Evolutionary conservation across 371 early-diverging fungal genomes (phyloP), one percentile per base, ranked within the genome.

Genomic region (Mucor plumbeus): DNA sequence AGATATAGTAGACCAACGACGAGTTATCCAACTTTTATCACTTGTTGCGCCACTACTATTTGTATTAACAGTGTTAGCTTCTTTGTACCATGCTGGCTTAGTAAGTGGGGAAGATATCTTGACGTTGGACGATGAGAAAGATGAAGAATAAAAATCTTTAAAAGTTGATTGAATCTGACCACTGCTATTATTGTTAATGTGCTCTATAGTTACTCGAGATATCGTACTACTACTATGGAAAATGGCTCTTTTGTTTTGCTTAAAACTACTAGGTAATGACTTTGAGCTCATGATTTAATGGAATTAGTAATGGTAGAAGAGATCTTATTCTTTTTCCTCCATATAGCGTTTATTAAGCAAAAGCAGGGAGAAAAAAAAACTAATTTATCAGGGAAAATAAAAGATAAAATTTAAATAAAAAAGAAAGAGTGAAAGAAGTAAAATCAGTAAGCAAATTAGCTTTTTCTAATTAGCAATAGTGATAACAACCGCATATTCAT

Each of bases 1-100:
- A 4, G 71, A 70, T 4, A 70, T 21, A 31, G 67, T 70, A 1
- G 71, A 70, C 71, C 71, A 70, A 4, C 71, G 64, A 50, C 44
- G 69, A 13, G 56, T 63, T 19, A 63, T 41, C 69, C 65, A 65
- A 26, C 65, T 64, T 26, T 58, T 58, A 6, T 47, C 17, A 38
- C 65, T 64, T 3, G 44, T 38, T 15, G 57, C 44, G 19, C 55
- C 44, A 40, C 54, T 40, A 8, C 50, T 31, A 21, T 55, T 15
- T 3, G 47, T 53, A 53, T 53, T 31, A 21, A 53, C 53, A 53
- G 53, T 53, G 7, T 21, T 14, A 0, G 14, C 39, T 4, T 48
- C 65, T 39, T 48, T 31, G 5, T 36, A 4, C 59, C 59, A 65
- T 13, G 60, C 36, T 59, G 35, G 48, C 31, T 40, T 59, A 34